Base-by-base conservation (phyloP, 164 flowering plant species). In the Hamamelis virginiana region DNA sequence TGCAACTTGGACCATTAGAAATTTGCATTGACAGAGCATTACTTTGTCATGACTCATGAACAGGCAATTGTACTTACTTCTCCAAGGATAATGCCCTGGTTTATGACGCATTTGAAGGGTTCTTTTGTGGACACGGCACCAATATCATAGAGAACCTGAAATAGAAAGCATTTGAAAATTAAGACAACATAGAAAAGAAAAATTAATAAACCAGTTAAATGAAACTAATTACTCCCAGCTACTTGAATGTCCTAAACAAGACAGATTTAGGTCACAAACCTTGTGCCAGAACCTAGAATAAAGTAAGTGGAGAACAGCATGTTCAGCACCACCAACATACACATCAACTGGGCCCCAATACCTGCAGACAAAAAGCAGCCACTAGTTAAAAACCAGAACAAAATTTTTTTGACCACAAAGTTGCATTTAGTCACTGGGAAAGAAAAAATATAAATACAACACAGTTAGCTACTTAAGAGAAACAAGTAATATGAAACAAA, bases 211-310 rank as follows among this genome's bases (percentile, higher is more conserved):
- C 22, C 2, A 25, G 26, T 4, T 8, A 33, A 33, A 6, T 33
- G 41, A 33, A 33, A 23, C 8, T 21, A 22, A 19, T 55, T 19
- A 25, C 9, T 25, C 23, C 38, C 9, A 26, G 19, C 62, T 59
- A 26, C 43, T 59, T 33, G 13, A 21, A 18, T 62, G 47, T 12
- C 41, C 50, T 62, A 21, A 65, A 14, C 22, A 28, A 22, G 26
- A 60, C 3, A 57, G 45, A n/a, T 28, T 43, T 57, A 16, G 8
- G 27, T 25, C 58, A 73, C 72, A 48, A 66, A 92, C 98, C 98
- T 94, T 92, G 88, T 94, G 97, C 98, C 98, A 94, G 81, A 94
- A 94, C 76, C 97, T 85, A 69, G 97, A 83, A 77, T 92, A 94
- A 60, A 92, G 93, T 74, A 91, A 86, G 80, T 94, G 98, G 71